phyloP scores from a whole-genome alignment of 2,329 filamentous ascomycete species.

The Pseudogymnoascus sp. region DNA sequence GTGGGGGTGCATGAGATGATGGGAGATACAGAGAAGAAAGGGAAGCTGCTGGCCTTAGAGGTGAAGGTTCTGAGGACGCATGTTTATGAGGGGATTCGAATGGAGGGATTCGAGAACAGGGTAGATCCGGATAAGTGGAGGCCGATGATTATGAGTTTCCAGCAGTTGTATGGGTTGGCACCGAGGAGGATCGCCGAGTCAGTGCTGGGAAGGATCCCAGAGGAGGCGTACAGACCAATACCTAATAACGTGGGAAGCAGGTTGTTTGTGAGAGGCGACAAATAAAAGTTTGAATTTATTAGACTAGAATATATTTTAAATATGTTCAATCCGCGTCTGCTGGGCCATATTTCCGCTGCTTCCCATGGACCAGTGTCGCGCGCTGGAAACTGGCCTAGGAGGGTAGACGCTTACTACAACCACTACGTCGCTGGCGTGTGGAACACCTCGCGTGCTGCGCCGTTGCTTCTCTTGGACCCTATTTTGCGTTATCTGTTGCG shows the following conservation, averaged over 20 bases:
- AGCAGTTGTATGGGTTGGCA: slow-evolving; percentile 35
- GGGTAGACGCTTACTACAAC: slow-evolving; percentile 48
- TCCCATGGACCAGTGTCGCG: background rate
- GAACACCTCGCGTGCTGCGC: slow-evolving; percentile 44
- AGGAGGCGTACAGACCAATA: slow-evolving; percentile 28
- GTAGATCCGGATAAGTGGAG: slow-evolving; percentile 36
- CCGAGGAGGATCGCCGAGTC: slow-evolving; percentile 23
- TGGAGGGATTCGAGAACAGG: slow-evolving; percentile 32
- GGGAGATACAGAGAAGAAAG: slow-evolving; percentile 28
- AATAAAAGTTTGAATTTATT: background rate
- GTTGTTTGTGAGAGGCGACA: background rate
- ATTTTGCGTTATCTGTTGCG: slow-evolving; percentile 29
- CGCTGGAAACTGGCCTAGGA: slow-evolving; percentile 48
- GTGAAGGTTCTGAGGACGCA: slow-evolving; percentile 32
- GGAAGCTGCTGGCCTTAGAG: slow-evolving; percentile 28
- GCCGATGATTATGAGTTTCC: slow-evolving; percentile 38
- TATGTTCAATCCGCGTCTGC: slow-evolving; percentile 14
- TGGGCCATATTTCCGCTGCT: slow-evolving; percentile 9
- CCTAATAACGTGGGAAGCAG: slow-evolving; percentile 1
- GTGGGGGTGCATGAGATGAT: slow-evolving; percentile 28
- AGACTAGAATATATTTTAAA: background rate
- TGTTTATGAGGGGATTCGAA: slow-evolving; percentile 28
- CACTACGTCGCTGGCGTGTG: slow-evolving; percentile 47
- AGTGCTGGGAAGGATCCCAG: slow-evolving; percentile 24
- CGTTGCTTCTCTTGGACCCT: slow-evolving; percentile 43